Evolutionary conservation across 2,329 filamentous ascomycete genomes (phyloP), one percentile per base, ranked within the genome.

Genomic region (Dactylellina haptotyla): DNA sequence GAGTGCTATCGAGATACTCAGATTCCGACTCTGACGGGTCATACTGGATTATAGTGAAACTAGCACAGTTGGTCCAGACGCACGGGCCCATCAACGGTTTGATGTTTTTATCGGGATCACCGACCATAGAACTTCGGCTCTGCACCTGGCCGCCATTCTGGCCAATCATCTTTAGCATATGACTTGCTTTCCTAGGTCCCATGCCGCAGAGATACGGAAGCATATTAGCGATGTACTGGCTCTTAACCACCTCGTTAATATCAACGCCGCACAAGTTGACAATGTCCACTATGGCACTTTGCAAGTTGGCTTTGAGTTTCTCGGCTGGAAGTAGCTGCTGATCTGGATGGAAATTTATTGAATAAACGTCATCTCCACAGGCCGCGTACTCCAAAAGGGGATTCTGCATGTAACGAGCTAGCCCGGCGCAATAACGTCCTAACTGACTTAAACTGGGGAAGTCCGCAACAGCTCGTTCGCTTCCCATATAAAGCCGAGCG

Each of bases 201-300:
- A 99, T 86, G 77, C 95, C 95, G 77, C 92, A 92, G 20, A 99
- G 87, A 77, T 93, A 99, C 2, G 93, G 93, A 37, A 99, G 84
- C 1, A 99, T 85, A 76, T 94, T 95, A 12, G 93, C 92, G 6
- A 91, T 90, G 78, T 95, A 92, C 80, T 97, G 92, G 43, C 85
- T 85, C 16, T 75, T 73, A 64, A 96, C 89, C 12, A 93, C 93
- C 76, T 97, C 93, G 78, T 97, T 97, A 79, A 99, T 90, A 78
- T 98, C 92, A 37, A 99, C 92, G 79, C 95, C 95, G 48, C 93
- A 93, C 45, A 99, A 87, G 80, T 99, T 99, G 77, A 99, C 95
- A 86, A 97, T 97, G 80, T 99, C 95, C 9, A 99, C 94, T 88
- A 99, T 91, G 46, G 94, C 92, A n/a, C 91, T 96, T 79, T 99